These are phyloP conservation scores for Candida michaelii DNA, from an alignment of 805 yeast species.

Conservation along the genomic window DNA sequence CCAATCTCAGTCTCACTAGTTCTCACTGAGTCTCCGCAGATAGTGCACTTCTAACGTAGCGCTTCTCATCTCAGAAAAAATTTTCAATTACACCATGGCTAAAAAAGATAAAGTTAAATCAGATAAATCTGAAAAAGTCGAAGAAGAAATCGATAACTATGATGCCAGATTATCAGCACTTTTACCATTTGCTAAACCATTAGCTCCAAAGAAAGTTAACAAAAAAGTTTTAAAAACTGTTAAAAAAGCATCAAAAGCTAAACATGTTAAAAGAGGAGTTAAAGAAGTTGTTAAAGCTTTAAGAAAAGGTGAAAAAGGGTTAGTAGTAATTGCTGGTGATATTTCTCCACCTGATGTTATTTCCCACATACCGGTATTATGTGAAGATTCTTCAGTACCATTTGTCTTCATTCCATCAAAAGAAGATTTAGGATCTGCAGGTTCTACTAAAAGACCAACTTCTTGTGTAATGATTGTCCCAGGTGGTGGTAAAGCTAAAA, in stretches of 20 bases:
- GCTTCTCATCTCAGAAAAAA: constrained; percentile 6
- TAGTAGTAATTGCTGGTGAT: constrained; percentile 96
- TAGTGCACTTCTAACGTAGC: too few relatives aligned
- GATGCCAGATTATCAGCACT: constrained; percentile 89
- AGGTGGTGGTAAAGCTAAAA: constrained; percentile 84
- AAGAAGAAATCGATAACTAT: constrained; percentile 72
- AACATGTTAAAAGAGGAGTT: constrained; percentile 97
- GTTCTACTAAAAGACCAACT: constrained; percentile 98
- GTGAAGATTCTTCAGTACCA: constrained; percentile 93
- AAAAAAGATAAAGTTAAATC: constrained; percentile 49
- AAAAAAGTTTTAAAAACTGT: constrained; percentile 94
- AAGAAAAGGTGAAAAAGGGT: constrained; percentile 97
- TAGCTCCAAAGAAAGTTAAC: constrained; percentile 93
- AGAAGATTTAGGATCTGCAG: constrained; percentile 98
- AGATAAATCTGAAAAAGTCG: constrained; percentile 30
- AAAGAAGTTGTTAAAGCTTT: constrained; percentile 98
- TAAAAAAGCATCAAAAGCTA: constrained; percentile 96
- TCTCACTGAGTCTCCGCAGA: too few relatives aligned
- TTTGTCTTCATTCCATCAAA: constrained; percentile 93
- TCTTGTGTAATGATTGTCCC: constrained; percentile 97
- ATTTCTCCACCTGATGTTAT: constrained; percentile 97
- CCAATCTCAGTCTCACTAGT: too few relatives aligned
- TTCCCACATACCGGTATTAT: constrained; percentile 94
- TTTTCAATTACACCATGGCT: constrained; percentile 25
- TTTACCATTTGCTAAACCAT: constrained; percentile 88